Evolutionary conservation across 2,329 filamentous ascomycete genomes (phyloP).

Genomic region (Elsinoe fawcettii): DNA sequence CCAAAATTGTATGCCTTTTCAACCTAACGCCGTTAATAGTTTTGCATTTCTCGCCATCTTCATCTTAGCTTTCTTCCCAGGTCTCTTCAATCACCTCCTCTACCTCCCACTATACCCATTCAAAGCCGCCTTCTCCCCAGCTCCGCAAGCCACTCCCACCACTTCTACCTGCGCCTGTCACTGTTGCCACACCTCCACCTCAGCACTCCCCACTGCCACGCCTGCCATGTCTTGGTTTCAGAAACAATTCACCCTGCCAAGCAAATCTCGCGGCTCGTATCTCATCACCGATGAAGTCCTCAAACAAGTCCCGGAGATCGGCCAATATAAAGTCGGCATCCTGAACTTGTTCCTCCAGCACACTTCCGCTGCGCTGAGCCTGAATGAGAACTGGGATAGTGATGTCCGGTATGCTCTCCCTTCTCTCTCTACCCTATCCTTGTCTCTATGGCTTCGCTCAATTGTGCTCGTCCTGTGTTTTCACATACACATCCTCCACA

Average conservation of each 20-base stretch:
- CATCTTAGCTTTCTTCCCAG: slow-evolving; percentile 45
- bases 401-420: slow-evolving; percentile 57
- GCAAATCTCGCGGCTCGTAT: slow-evolving; percentile 74
- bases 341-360: slow-evolving; percentile 92
- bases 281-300: slow-evolving; percentile 74
- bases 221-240: slow-evolving; percentile 61
- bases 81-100: slow-evolving; percentile 35
- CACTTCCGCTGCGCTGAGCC: slow-evolving; percentile 77
- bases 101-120: slow-evolving; percentile 31
- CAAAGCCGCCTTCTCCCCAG: slow-evolving; percentile 18
- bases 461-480: no score
- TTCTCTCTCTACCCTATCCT: not conserved
- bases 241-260: slow-evolving; percentile 72
- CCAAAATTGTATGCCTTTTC: slow-evolving; percentile 21
- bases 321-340: slow-evolving; percentile 73
- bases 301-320: slow-evolving; percentile 67
- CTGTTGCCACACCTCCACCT: slow-evolving; percentile 23
- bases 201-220: slow-evolving; percentile 19
- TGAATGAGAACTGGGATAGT: slow-evolving; percentile 86
- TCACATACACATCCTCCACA: no score
- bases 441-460: not conserved
- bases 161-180: slow-evolving; percentile 29
- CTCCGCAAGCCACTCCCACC: slow-evolving; percentile 28
- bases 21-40: slow-evolving; percentile 30
- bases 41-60: slow-evolving; percentile 43